Evolutionary conservation across 345 rosid genomes (phyloP), one percentile per base, ranked within the genome.

Genomic region (Citrus hindsii): DNA sequence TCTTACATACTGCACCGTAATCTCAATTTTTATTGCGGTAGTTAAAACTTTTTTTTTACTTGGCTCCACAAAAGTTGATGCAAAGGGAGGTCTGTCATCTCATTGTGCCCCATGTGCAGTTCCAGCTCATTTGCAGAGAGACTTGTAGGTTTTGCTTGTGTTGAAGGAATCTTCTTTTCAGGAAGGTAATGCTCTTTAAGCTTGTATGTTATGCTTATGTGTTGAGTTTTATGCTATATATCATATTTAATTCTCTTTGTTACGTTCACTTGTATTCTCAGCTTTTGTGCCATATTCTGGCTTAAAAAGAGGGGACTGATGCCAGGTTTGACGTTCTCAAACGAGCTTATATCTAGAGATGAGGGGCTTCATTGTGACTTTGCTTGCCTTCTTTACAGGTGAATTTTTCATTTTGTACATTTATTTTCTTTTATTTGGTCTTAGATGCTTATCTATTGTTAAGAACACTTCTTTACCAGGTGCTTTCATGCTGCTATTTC

Each of bases 281-380:
- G 98, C 87, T 95, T 95, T 84, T 95, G 98, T 80, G 91, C 98
- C 84, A 90, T 93, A 77, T 95, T 95, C 85, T 92, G 98, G 98
- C 95, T 95, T 63, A 93, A 95, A 82, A 95, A 93, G 92, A 89
- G 98, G 81, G 97, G 97, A 81, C 80, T 93, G 75, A 93, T 95
- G 98, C 97, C 98, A 6, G 98, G 98, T 77, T 87, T 95, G 84
- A 93, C 94, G 46, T 95, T 93, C 81, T 95, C 97, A 28, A 95
- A 95, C 70, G 98, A 95, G 86, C 93, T 93, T 79, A 93, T 95
- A 80, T 92, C 98, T 61, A 89, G 97, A 86, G 98, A 95, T 2
- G 97, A 93, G 83, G 98, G 98, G 2, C 90, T 95, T 28, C 98
- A 92, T 76, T 95, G 98, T 84, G 98, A 95, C 86, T 95, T 95